A percentile compares a stretch with the other conserved stretches of the same genome.
Conservation (phyloP, 148 eudicot species). For the Cornus controversa region DNA sequence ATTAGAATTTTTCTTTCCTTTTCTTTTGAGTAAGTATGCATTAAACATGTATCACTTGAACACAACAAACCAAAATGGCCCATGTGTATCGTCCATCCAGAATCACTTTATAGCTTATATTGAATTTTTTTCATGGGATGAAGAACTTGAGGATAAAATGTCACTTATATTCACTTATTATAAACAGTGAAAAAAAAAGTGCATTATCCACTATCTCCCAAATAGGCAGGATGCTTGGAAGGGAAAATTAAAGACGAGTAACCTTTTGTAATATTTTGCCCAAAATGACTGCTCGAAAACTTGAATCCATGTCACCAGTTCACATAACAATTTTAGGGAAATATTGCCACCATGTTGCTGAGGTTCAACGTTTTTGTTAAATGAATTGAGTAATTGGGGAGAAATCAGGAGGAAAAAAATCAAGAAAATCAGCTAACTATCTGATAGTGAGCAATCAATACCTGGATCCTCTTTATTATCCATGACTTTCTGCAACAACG, state of each 20-base stretch:
- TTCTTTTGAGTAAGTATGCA: too few species aligned
- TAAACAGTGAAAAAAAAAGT: too few species aligned
- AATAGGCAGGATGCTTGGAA: too few species aligned
- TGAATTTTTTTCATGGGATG: not conserved
- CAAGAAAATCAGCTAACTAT: not conserved
- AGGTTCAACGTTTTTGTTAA: not conserved
- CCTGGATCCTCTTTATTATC: slow-evolving; percentile 90
- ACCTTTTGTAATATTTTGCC: too few species aligned
- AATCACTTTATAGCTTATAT: not conserved
- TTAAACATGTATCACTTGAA: not conserved
- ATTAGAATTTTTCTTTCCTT: not conserved
- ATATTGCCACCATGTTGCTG: not conserved
- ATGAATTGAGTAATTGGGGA: not conserved
- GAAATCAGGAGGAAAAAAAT: not conserved
- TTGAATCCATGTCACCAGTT: too few species aligned
- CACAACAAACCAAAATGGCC: not conserved
- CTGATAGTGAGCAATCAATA: slow-evolving; percentile 20
- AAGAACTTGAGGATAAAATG: not conserved
- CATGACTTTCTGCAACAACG: slow-evolving; percentile 71
- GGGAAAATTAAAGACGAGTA: too few species aligned
- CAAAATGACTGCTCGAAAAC: too few species aligned
- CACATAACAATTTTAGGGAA: not conserved
- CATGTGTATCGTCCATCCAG: not conserved
- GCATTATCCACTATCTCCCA: too few species aligned
- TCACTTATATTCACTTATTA: not conserved